A percentile compares a stretch with the other conserved stretches of the same genome.
Conservation (phyloP, 2,329 filamentous ascomycete species). For the Fusarium hostae region DNA sequence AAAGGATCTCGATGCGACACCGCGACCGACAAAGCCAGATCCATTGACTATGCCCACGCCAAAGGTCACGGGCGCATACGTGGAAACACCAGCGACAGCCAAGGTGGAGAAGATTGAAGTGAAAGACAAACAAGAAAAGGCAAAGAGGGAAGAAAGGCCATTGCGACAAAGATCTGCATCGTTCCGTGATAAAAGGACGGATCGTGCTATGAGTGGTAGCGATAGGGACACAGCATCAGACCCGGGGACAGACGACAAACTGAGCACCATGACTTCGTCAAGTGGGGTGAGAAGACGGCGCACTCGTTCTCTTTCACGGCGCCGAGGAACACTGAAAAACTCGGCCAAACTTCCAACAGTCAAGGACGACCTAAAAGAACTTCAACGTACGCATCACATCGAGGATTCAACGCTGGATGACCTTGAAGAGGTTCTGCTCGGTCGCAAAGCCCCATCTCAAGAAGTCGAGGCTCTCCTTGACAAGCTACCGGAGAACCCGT, state of each 20-base stretch:
- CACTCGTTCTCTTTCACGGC: constrained; percentile 55
- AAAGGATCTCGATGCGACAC: constrained; percentile 57
- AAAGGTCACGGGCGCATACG: constrained; percentile 64
- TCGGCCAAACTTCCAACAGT: constrained; percentile 65
- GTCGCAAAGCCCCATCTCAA: constrained; percentile 47
- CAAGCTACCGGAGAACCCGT: constrained; percentile 40
- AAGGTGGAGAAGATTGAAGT: constrained; percentile 51
- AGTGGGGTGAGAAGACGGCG: constrained; percentile 45
- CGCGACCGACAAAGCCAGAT: constrained; percentile 57
- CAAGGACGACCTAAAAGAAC: constrained; percentile 65
- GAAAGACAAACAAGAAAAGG: constrained; percentile 31
- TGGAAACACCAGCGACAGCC: constrained; percentile 65
- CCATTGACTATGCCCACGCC: constrained; percentile 64
- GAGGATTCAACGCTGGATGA: constrained; percentile 71
- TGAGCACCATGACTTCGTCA: constrained; percentile 35
- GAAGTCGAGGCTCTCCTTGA: constrained; percentile 43
- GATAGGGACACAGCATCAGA: constrained; percentile 49
- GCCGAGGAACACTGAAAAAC: constrained; percentile 61
- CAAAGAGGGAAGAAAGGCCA: constrained; percentile 25
- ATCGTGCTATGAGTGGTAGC: constrained; percentile 36
- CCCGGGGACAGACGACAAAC: constrained; percentile 45
- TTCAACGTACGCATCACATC: constrained; percentile 63
- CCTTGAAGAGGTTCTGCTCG: constrained; percentile 61
- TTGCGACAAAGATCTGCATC: constrained; percentile 33
- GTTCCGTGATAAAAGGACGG: constrained; percentile 43